Evolutionary conservation across 2,329 filamentous ascomycete species (phyloP).

Genomic region (Claviceps paspali): DNA sequence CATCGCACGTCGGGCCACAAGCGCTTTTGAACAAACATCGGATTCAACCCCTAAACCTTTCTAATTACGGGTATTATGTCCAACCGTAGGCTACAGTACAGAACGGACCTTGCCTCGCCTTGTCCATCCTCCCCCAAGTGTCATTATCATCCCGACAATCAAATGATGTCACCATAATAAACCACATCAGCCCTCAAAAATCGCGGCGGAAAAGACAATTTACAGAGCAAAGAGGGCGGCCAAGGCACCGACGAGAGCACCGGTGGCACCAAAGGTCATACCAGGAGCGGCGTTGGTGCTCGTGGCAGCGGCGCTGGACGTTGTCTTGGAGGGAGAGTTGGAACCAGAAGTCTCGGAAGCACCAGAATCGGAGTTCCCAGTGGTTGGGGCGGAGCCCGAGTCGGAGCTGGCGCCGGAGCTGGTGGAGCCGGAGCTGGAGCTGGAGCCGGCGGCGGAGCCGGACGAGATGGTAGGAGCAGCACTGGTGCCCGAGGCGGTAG

Average conservation of each 20-base stretch:
- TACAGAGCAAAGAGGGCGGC: slow-evolving; percentile 37
- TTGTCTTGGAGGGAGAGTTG: slow-evolving; percentile 15
- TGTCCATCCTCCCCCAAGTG: no score
- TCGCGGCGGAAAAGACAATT: no score
- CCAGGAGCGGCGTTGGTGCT: slow-evolving; percentile 1
- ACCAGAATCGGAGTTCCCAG: slow-evolving; percentile 8
- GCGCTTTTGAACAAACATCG: not conserved
- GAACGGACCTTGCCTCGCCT: no score
- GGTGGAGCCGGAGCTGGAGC: slow-evolving; percentile 8
- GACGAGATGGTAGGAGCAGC: slow-evolving; percentile 12
- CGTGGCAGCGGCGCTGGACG: not conserved
- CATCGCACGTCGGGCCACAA: no score
- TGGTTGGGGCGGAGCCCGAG: not conserved
- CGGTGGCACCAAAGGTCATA: slow-evolving; percentile 18
- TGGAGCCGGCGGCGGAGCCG: slow-evolving; percentile 11
- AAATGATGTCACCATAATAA: not conserved
- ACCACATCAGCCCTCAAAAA: no score
- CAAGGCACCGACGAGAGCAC: slow-evolving; percentile 30
- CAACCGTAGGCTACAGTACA: not conserved
- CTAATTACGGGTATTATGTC: slow-evolving; percentile 2
- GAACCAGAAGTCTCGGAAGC: slow-evolving; percentile 5
- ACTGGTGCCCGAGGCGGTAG: slow-evolving; percentile 5
- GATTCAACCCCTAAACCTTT: not conserved
- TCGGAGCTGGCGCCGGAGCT: slow-evolving; percentile 6
- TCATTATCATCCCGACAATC: not conserved